phyloP scores from a whole-genome alignment of 75 land plant species.

The Cunninghamia lanceolata region DNA sequence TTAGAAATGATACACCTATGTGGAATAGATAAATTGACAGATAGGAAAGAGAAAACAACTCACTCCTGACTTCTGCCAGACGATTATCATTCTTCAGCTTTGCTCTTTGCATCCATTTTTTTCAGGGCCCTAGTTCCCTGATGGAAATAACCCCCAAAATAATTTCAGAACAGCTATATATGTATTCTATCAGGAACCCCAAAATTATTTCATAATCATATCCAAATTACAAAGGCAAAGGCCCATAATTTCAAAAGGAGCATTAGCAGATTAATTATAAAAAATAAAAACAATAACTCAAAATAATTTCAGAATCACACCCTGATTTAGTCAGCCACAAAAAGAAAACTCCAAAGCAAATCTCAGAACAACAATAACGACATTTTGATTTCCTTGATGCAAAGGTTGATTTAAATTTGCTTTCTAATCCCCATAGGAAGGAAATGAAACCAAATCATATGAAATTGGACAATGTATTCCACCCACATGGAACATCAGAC shows the following conservation, averaged over 20 bases:
- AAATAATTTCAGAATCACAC: not conserved
- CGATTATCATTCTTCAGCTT: conserved; percentile 5
- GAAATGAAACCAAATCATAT: not conserved
- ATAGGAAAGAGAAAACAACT: too few relatives aligned
- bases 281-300: too few relatives aligned
- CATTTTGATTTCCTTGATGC: not conserved
- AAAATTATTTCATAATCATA: not conserved
- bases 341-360: not conserved
- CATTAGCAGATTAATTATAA: not conserved
- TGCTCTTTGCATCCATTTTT: conserved; percentile 7
- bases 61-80: conserved; percentile 12
- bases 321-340: not conserved
- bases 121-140: conserved; percentile 8
- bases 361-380: not conserved
- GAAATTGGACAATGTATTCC: not conserved
- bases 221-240: not conserved
- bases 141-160: not conserved
- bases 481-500: not conserved
- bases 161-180: not conserved
- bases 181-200: not conserved
- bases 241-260: not conserved
- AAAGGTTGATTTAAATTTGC: not conserved
- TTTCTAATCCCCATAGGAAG: not conserved
- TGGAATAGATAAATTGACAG: not conserved
- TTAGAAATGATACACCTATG: not conserved